Base-by-base conservation (phyloP, 2,329 filamentous ascomycete genomes). In the Hypoxylon sp. region DNA sequence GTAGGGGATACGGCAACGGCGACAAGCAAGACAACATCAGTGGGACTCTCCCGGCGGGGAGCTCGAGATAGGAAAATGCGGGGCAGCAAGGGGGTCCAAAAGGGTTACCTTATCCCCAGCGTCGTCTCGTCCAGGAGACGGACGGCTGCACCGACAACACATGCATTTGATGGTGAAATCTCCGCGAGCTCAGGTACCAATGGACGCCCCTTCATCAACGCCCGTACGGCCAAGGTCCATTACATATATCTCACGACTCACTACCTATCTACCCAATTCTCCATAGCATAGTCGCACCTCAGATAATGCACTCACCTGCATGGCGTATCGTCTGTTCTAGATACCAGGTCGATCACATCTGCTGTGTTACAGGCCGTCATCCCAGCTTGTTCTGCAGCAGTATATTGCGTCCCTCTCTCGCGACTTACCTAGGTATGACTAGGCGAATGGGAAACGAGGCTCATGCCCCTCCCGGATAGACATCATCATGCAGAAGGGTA, bases 401-500 rank as follows among this genome's bases (percentile, higher is more conserved):
- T 61, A 65, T 59, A 65, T 57, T 68, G 44, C 50, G 32, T 58
- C 53, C 20, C 53, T 54, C 57, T 61, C 28, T 54, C 26, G 59
- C 32, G 16, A 55, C 53, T 61, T 65, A 67, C 61, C 61, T 67
- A 62, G 53, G 53, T 65, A 65, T 60, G 32, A 44, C 16, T 65
- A 53, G 61, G 33, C 56, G 49, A 54, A 61, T 63, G 36, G 22
- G 58, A 59, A 44, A 42, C 40, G 32, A 57, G 46, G 46, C 57
- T 60, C 18, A 28, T 42, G 61, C 60, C 59, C 62, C 65, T 60
- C 58, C 55, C 61, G 51, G 49, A 46, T 54, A 71, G 62, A 70
- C 70, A 72, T 71, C 70, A 72, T 67, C 65, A 62, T 72, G 70
- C 70, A 71, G 69, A 48, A 62, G 52, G 50, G 52, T 55, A 62